Evolutionary conservation across 441 rosid genomes (phyloP), one percentile per base, ranked within the genome.

Genomic region (Erodium chrysanthum): DNA sequence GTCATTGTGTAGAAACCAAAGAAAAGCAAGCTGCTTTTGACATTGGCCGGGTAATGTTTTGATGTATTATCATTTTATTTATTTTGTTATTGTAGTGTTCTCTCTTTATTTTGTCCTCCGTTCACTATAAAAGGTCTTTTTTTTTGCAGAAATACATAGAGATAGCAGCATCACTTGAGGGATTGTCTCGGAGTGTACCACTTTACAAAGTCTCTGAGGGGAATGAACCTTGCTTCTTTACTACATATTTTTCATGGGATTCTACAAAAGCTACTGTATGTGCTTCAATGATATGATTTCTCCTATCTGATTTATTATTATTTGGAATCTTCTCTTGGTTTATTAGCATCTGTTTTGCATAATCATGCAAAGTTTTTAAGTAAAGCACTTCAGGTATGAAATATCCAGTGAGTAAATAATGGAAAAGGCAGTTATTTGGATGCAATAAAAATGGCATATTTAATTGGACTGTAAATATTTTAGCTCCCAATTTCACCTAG

Each of bases 201-300:
- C 74, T 95, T 2, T 95, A 88, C 81, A 95, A 82, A 85, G 79
- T 95, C 67, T 83, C 88, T 10, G 99, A 92, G 85, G 97, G 99
- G 82, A 89, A 90, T 71, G 99, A 94, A 67, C 97, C 97, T 52
- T 85, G 89, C 77, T 91, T 91, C 84, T 95, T 91, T 83, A 86
- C 97, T 25, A 80, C 84, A 70, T 91, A 85, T 85, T 95, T 95
- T 79, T 79, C 84, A 11, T 95, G 97, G 99, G 99, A 95, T 82
- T 76, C 68, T 65, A 50, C 85, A 75, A 92, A 86, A 85, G 83
- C 97, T 65, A 79, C 70, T 66, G 99, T 95, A 84, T 67, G 86
- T 77, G 61, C 66, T 35, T 46, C 68, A 68, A 66, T 40, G n/a
- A 20, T 18, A 54, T 18, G 20, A 63, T 68, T 65, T 70, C 69